Conservation (phyloP, 192 early-diverging fungal genomes). For the Entomortierella beljakovae region DNA sequence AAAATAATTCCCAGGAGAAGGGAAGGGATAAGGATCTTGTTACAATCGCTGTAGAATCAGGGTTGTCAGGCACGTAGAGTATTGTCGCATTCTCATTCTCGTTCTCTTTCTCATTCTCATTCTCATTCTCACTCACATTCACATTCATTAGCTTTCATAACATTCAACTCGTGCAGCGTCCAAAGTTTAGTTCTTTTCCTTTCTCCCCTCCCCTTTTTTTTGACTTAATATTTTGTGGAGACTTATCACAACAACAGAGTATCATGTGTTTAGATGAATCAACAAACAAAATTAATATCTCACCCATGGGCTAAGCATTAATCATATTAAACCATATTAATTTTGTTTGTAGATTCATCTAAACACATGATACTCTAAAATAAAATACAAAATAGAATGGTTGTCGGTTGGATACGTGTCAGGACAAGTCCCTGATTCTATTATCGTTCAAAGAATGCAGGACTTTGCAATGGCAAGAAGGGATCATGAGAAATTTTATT, state of each 20-base stretch:
- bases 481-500: constrained; percentile 39
- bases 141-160: too few relatives aligned
- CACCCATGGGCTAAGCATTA: constrained; percentile 4
- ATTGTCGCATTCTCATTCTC: too few relatives aligned
- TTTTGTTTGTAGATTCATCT: not conserved
- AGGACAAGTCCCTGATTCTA: constrained; percentile 34
- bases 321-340: not conserved
- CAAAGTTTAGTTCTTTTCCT: not conserved
- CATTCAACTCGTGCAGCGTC: too few relatives aligned
- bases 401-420: constrained; percentile 32
- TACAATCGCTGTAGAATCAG: constrained; percentile 43
- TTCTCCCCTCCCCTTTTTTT: not conserved
- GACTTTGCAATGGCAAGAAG: constrained; percentile 40
- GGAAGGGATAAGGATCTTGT: constrained; percentile 18
- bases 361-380: not conserved
- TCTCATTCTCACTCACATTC: too few relatives aligned
- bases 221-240: not conserved
- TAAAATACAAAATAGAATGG: constrained; percentile 23
- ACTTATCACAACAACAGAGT: not conserved
- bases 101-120: too few relatives aligned
- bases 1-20: not conserved
- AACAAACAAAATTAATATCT: not conserved
- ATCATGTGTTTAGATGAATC: not conserved
- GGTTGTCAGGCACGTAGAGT: constrained; percentile 37
- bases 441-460: constrained; percentile 50